Conservation (phyloP, 257 asterid genomes). For the Capsicum baccatum region DNA sequence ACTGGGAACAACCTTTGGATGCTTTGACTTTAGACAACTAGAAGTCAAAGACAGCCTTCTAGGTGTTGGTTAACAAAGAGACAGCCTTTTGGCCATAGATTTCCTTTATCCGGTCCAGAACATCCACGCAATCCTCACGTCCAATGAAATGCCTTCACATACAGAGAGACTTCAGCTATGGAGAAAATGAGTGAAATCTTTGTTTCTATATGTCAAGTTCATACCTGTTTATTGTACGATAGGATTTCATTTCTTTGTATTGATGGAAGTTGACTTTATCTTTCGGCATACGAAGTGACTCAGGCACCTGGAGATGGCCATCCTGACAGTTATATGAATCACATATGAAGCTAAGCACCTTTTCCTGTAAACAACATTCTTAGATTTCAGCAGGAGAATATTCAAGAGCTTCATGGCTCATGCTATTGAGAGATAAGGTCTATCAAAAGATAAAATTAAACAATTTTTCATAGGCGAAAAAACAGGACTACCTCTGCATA, state of each 20-base stretch:
- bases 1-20: neutral
- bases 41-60: neutral
- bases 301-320: slow-evolving; percentile 64
- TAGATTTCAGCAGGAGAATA: slow-evolving; percentile 16
- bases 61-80: slow-evolving; percentile 28
- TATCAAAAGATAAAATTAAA: neutral
- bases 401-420: neutral
- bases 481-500: neutral
- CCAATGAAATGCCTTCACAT: slow-evolving; percentile 67
- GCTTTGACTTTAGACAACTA: slow-evolving; percentile 10
- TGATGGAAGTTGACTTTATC: slow-evolving; percentile 57
- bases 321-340: slow-evolving; percentile 61
- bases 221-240: slow-evolving; percentile 79
- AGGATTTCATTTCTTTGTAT: slow-evolving; percentile 60
- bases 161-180: slow-evolving; percentile 24
- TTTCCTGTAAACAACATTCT: slow-evolving; percentile 58
- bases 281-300: slow-evolving; percentile 72
- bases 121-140: slow-evolving; percentile 59
- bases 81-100: slow-evolving; percentile 46
- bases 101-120: slow-evolving; percentile 77
- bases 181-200: neutral
- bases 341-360: slow-evolving; percentile 67
- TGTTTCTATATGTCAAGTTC: slow-evolving; percentile 21
- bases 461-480: neutral
- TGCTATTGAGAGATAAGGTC: neutral